A percentile compares a stretch with the other conserved stretches of the same genome.
Evolutionary conservation across 164 flowering plant genomes (phyloP).

Genomic region (Brasenia schreberi): DNA sequence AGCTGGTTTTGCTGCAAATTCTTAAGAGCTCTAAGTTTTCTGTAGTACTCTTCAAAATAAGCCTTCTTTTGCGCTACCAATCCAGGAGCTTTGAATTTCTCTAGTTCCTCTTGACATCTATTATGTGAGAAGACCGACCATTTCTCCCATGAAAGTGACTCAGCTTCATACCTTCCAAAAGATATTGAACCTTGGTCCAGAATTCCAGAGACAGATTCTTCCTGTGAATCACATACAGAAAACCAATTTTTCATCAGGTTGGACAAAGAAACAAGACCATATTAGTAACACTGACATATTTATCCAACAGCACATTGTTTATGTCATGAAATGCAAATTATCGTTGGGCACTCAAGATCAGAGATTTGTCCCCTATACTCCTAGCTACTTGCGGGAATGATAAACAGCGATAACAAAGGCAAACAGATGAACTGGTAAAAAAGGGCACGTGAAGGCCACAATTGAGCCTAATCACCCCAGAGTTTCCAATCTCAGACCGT

Average conservation of each 20-base stretch:
- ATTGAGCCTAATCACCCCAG: no score
- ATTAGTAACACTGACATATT: not conserved
- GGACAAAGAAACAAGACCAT: not conserved
- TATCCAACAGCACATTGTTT: not conserved
- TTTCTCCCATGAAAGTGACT: constrained; percentile 25
- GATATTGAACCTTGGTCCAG: constrained; percentile 23
- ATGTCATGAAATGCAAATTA: not conserved
- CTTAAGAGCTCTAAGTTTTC: constrained; percentile 15
- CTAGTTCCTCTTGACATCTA: constrained; percentile 21
- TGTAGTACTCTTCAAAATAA: constrained; percentile 25
- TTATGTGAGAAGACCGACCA: constrained; percentile 25
- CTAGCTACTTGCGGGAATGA: no score
- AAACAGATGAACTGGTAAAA: no score
- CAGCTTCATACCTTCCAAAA: constrained; percentile 22
- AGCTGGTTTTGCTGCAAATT: constrained; percentile 12
- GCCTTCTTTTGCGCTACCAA: constrained; percentile 28
- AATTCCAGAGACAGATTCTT: constrained; percentile 8
- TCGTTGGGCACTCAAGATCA: no score
- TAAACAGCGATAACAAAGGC: no score
- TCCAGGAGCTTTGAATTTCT: constrained; percentile 21
- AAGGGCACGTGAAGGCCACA: no score
- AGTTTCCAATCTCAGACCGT: no score
- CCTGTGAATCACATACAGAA: constrained; percentile 7
- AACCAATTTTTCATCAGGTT: not conserved
- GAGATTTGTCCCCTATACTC: no score